phyloP scores from a whole-genome alignment of 1,284 basidiomycete species.

The Ganoderma lingzhi region DNA sequence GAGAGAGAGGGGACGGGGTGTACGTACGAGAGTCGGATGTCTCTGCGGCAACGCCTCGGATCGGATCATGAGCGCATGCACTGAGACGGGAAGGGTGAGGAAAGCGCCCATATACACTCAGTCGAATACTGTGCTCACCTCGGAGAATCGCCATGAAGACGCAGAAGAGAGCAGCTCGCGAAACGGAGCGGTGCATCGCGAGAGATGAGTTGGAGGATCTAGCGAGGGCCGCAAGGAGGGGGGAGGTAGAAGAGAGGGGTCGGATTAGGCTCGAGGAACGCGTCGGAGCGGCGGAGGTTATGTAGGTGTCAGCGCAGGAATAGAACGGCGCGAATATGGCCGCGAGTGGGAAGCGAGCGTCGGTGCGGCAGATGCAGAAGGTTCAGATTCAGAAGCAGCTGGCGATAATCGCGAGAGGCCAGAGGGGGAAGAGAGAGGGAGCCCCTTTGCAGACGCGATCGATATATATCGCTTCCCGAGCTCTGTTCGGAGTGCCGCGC shows the following conservation, averaged over 20 bases:
- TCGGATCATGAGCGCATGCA: background rate
- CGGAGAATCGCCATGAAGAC: constrained; percentile 4
- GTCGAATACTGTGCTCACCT: background rate
- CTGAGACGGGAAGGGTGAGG: background rate
- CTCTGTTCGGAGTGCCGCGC: too few species aligned
- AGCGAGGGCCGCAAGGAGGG: background rate
- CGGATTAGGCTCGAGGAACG: background rate
- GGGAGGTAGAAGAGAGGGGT: background rate
- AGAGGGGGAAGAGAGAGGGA: background rate
- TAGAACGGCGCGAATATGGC: background rate
- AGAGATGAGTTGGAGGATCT: background rate
- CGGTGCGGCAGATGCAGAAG: background rate
- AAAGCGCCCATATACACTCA: background rate
- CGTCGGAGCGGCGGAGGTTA: background rate
- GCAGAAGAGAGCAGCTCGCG: background rate
- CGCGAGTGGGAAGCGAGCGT: background rate
- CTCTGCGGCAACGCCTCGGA: background rate
- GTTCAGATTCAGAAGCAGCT: background rate
- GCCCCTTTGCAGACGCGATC: background rate
- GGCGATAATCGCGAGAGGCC: background rate
- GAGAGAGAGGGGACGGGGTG: background rate
- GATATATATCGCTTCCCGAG: background rate
- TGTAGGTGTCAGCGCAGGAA: background rate
- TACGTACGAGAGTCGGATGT: background rate
- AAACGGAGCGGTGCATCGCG: background rate